Base-by-base conservation (phyloP, 2,329 filamentous ascomycete species). In the Xenoacremonium recifei region DNA sequence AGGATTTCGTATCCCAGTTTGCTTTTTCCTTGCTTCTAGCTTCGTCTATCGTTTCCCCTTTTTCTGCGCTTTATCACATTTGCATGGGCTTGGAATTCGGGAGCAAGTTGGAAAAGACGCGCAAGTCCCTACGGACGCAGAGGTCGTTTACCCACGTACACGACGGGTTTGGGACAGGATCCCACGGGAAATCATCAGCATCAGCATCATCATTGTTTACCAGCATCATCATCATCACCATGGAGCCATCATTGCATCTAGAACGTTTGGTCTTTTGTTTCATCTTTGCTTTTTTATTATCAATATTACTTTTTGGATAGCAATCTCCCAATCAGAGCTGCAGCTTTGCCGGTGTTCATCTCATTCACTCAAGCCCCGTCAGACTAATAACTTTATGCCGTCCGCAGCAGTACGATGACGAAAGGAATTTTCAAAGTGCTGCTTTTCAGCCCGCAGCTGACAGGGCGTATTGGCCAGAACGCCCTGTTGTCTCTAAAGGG, bases 51-150 rank as follows among this genome's bases (percentile, higher is more conserved):
- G 10, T 32, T 10, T 32, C 15, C 10, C 29, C 16, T 11, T 32
- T 16, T 32, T 16, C 15, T 11, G 10, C 29, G 16, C 15, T 15
- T 32, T 16, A 6, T 32, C 15, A 15, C 10, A 16, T 6, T 9
- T 11, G 29, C 9, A 16, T 6, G 29, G 16, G 9, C n/a, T n/a
- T n/a, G 9, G 29, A 16, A 32, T 16, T 10, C 10, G 29, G 9
- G 15, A 16, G 16, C 12, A 15, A 34, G 17, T 50, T n/a, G 48
- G 48, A 33, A 29, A 37, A 34, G 20, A 34, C 16, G 20, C 10
- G n/a, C 9, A 34, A 15, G 32, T 34, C 32, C 32, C 17, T 34
- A 34, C 32, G 32, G 32, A 34, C 32, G 20, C 32, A 19, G 10
- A n/a, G n/a, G n/a, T n/a, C n/a, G 30, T 9, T 27, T 15, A 34